These are phyloP conservation scores for Ganoderma sp. DNA, from an alignment of 1,284 basidiomycete species.

Conservation along the genomic window DNA sequence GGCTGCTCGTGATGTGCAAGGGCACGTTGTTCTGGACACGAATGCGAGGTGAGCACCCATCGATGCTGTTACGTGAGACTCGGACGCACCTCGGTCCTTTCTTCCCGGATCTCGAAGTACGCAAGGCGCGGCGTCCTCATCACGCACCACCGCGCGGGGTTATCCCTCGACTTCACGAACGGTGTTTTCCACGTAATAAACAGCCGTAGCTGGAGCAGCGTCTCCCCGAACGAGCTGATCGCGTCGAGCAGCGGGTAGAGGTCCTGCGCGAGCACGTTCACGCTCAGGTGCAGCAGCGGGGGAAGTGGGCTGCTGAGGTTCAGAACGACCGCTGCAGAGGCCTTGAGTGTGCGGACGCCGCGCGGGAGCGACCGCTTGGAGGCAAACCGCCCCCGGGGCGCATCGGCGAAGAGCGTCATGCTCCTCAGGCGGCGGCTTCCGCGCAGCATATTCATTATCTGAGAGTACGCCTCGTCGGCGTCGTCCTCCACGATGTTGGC, in stretches of 20 bases:
- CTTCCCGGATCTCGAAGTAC: slow-evolving; percentile 12
- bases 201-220: neutral
- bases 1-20: neutral
- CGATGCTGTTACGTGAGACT: neutral
- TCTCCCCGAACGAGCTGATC: neutral
- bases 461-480: neutral
- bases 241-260: neutral
- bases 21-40: neutral
- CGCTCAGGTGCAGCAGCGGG: slow-evolving; percentile 5
- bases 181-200: neutral
- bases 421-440: neutral
- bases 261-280: neutral
- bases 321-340: neutral
- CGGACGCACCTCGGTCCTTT: slow-evolving; percentile 1
- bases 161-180: neutral
- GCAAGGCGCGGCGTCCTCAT: neutral
- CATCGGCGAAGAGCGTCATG: neutral
- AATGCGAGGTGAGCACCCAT: neutral
- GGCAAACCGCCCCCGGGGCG: neutral
- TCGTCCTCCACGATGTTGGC: neutral
- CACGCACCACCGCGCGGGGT: neutral
- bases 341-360: slow-evolving; percentile 1
- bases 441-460: neutral
- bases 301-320: neutral
- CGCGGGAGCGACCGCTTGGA: neutral